A percentile compares a stretch with the other conserved stretches of the same genome.
phyloP scores from a whole-genome alignment of 1,284 basidiomycete species.

The Papiliotrema fonsecae region DNA sequence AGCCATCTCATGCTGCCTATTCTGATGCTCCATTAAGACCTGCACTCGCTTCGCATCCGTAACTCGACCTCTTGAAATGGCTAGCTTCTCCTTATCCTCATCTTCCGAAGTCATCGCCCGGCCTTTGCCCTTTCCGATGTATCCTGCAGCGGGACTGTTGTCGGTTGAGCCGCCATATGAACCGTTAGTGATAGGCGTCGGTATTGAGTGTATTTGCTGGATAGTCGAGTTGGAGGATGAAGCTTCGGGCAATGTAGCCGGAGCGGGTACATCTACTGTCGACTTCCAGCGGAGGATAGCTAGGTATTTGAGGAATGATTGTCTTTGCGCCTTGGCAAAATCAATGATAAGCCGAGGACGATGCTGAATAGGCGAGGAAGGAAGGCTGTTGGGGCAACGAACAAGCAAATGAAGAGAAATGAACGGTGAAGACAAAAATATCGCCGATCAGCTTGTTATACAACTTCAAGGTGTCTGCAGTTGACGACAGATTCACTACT shows the following conservation, averaged over 20 bases:
- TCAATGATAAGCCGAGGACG: slow-evolving; percentile 39
- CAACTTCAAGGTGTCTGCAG: no score
- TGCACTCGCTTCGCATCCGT: slow-evolving; percentile 41
- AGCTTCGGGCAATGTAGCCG: neutral
- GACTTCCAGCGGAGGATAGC: slow-evolving; percentile 44
- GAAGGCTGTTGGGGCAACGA: no score
- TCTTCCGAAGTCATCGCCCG: slow-evolving; percentile 15
- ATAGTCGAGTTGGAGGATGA: neutral
- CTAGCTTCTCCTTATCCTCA: neutral
- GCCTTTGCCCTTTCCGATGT: slow-evolving; percentile 30
- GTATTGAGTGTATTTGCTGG: slow-evolving; percentile 6
- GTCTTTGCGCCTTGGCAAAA: slow-evolving; percentile 38
- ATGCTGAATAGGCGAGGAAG: slow-evolving; percentile 21
- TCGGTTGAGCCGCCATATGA: slow-evolving; percentile 28
- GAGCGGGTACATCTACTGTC: slow-evolving; percentile 29
- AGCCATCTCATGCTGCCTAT: slow-evolving; percentile 37
- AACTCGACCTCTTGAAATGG: slow-evolving; percentile 35
- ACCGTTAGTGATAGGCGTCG: slow-evolving; percentile 34
- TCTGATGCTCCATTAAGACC: slow-evolving; percentile 41
- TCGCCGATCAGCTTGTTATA: neutral
- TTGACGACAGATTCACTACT: slow-evolving; percentile 5
- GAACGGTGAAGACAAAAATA: neutral
- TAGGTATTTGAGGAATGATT: slow-evolving; percentile 42
- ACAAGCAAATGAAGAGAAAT: neutral
- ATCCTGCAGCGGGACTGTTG: slow-evolving; percentile 23